Conservation (phyloP, 495 filamentous ascomycete genomes). For the Chaetomium fimeti region DNA sequence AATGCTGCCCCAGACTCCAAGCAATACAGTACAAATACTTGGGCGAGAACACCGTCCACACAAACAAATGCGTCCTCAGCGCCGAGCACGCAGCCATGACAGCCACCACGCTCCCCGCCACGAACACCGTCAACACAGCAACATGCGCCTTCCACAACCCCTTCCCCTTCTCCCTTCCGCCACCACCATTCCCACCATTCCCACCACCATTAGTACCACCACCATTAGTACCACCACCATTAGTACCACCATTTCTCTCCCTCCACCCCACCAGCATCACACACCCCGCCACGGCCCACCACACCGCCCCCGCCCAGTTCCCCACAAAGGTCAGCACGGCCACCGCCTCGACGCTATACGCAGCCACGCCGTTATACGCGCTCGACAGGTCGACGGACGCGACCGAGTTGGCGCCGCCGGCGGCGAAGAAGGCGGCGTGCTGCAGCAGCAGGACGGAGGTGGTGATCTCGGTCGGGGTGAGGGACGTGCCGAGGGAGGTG, state of each 20-base stretch:
- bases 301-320: slow-evolving; percentile 92
- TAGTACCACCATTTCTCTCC: slow-evolving; percentile 2
- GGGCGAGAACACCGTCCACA: slow-evolving; percentile 98
- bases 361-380: slow-evolving; percentile 77
- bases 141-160: slow-evolving; percentile 49
- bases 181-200: slow-evolving; percentile 10
- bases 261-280: background rate
- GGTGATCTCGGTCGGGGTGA: slow-evolving; percentile 56
- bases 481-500: background rate
- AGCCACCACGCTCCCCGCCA: slow-evolving; percentile 56
- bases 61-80: slow-evolving; percentile 86
- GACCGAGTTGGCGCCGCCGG: slow-evolving; percentile 88
- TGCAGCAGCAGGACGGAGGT: slow-evolving; percentile 67
- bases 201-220: too few species aligned
- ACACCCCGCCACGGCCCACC: slow-evolving; percentile 64
- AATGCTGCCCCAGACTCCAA: slow-evolving; percentile 81
- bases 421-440: slow-evolving; percentile 81
- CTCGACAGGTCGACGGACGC: slow-evolving; percentile 80
- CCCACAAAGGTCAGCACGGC: slow-evolving; percentile 77
- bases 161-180: slow-evolving; percentile 1
- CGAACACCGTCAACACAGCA: slow-evolving; percentile 64
- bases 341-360: slow-evolving; percentile 65
- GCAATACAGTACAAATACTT: slow-evolving; percentile 91
- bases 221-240: slow-evolving; percentile 16
- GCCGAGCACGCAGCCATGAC: slow-evolving; percentile 88